Evolutionary conservation across 768 basidiomycete genomes (phyloP), one percentile per base, ranked within the genome.

Genomic region (Suillus brevipes): DNA sequence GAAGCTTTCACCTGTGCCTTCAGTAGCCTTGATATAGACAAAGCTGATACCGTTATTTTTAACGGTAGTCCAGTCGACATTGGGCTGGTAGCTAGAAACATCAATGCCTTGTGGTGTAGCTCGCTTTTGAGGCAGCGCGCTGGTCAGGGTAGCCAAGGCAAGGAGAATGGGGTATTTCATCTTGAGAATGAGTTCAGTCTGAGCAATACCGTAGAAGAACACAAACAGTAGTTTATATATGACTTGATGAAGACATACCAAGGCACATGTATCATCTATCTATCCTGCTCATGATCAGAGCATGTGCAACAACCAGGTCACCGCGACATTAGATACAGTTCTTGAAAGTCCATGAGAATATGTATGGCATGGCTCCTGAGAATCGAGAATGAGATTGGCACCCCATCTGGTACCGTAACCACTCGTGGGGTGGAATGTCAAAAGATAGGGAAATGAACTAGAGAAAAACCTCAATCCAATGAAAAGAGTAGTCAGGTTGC

Each of bases 11-110:
- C 85, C 70, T n/a, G 80, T 86, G 10, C 84, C 84, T 71, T 89
- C 87, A 3, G 88, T 89, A 10, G 87, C 88, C 71, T 89, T 89
- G 81, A 89, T 88, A 70, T 81, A 89, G 3, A 77, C 85, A 68
- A 87, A 89, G 14, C 77, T 64, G 38, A 87, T 72, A 4, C 85
- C 87, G 65, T 84, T 84, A 14, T 80, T 71, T 65, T 77, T 80
- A 66, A 87, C 83, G 3, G 79, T 77, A 45, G 69, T 75, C 86
- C 86, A 89, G 71, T 87, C 76, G 45, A 89, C 73, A 66, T 66
- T 70, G 14, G 78, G 69, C 65, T 89, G 87, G 56, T 77, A 82
- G 70, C 70, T 59, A 13, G 87, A 87, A 64, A 89, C 83, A 65
- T 88, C 87, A 56, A 87, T 84, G 20, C 86, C 87, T 62, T 78